Base-by-base conservation (phyloP, 2,329 filamentous ascomycete species). In the Lecanoromycetidae sp. region DNA sequence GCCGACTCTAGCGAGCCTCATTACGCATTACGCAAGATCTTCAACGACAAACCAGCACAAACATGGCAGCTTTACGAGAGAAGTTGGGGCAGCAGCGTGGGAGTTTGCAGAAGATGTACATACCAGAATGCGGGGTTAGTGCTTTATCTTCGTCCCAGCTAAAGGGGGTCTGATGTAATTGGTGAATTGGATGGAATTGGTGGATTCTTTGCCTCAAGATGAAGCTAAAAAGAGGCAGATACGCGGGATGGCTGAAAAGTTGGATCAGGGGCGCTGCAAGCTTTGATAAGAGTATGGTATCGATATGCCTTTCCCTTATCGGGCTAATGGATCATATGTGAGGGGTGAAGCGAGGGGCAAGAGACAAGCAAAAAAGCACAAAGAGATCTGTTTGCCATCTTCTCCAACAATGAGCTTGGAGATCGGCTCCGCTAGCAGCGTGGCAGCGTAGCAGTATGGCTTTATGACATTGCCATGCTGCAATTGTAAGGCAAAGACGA, bases 1-100 rank as follows among this genome's bases (percentile, higher is more conserved):
- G 38, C 15, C 38, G 38, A 34, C 35, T 37, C 22, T 29, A 27
- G 38, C 38, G 38, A 41, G 38, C 38, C 38, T 41, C 38, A 41
- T 41, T 29, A 41, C 25, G 38, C 38, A 41, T 41, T 29, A 41
- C 25, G 38, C 38, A 29, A 41, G 23, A 41, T 30, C 38, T 30
- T n/a, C n/a, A 27, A 15, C 15, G 38, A 41, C 10, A 27, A 8
- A 1, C 1, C 13, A 26, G 6, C 9, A n/a, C n/a, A 9, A 10
- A 25, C 37, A 40, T 41, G 38, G 38, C 38, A 41, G 27, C 30
- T 41, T 15, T 41, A n/a, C 19, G 30, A 27, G 12, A 20, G 30
- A 29, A 4, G 4, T 5, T 41, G 15, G 8, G 22, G 26, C 27
- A 6, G n/a, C 15, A 30, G 3, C 17, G 38, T 29, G 2, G n/a